These are phyloP conservation scores for Corinectria fuckeliana DNA, from an alignment of 2,329 filamentous ascomycete species.

Conservation along the genomic window DNA sequence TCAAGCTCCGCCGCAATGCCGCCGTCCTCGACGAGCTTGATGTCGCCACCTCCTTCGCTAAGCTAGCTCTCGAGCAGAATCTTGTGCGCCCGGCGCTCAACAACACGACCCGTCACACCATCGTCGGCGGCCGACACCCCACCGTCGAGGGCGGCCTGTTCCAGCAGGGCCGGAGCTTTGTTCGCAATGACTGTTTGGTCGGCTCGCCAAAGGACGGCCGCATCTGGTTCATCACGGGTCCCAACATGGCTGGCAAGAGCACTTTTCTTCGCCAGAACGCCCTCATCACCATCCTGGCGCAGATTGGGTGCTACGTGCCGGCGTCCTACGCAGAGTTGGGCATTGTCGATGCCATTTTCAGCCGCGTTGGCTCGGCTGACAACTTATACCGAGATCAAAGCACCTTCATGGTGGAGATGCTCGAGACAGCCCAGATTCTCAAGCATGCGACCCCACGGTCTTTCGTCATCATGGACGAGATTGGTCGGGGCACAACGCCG, in stretches of 20 bases:
- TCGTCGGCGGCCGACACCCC: conserved; percentile 87
- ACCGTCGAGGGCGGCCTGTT: conserved; percentile 86
- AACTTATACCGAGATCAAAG: conserved; percentile 94
- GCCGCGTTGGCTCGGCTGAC: conserved; percentile 90
- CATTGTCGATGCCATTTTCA: conserved; percentile 95
- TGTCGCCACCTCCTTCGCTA: conserved; percentile 84
- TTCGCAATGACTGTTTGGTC: conserved; percentile 84
- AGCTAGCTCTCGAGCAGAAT: conserved; percentile 74
- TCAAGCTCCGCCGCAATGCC: conserved; percentile 87
- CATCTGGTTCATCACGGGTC: conserved; percentile 75
- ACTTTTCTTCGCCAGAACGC: conserved; percentile 97
- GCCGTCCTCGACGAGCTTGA: conserved; percentile 93
- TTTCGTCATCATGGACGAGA: conserved; percentile 98
- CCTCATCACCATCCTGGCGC: conserved; percentile 89
- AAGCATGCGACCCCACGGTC: conserved; percentile 81
- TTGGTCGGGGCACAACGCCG: conserved; percentile 91
- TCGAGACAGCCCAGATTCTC: conserved; percentile 91
- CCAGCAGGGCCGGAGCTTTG: conserved; percentile 81
- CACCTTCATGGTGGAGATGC: conserved; percentile 99
- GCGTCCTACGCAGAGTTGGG: conserved; percentile 86
- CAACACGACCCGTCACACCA: conserved; percentile 69
- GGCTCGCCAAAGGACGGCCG: conserved; percentile 69
- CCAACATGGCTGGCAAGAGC: conserved; percentile 99
- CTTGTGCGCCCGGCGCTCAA: conserved; percentile 78
- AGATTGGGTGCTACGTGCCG: conserved; percentile 91